Evolutionary conservation across 345 rosid species (phyloP).

Genomic region (Bruguiera parviflora): DNA sequence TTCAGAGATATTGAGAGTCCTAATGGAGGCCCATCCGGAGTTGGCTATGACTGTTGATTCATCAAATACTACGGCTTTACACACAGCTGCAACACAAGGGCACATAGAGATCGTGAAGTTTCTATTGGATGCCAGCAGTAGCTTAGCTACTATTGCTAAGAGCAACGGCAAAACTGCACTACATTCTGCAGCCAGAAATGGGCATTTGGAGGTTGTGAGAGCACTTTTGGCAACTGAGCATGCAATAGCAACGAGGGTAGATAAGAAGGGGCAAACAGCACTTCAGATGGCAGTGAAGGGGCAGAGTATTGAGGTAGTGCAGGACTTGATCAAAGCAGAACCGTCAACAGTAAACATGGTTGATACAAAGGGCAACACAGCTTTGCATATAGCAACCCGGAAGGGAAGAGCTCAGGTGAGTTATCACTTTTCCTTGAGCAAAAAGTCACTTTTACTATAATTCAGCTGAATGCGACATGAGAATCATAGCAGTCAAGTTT

Average conservation of each 20-base stretch:
- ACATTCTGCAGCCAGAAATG: slow-evolving; percentile 91
- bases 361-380: slow-evolving; percentile 72
- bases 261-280: slow-evolving; percentile 91
- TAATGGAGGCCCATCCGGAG: slow-evolving; percentile 76
- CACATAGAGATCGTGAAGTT: slow-evolving; percentile 70
- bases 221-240: slow-evolving; percentile 63
- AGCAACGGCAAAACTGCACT: slow-evolving; percentile 91
- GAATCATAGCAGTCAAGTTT: too few species aligned
- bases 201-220: slow-evolving; percentile 70
- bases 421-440: neutral
- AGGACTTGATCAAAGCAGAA: slow-evolving; percentile 59
- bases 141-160: slow-evolving; percentile 72
- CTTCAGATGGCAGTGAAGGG: slow-evolving; percentile 98
- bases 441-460: neutral
- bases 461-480: neutral
- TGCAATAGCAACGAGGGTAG: slow-evolving; percentile 52
- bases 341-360: slow-evolving; percentile 57
- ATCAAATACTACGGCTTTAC: slow-evolving; percentile 81
- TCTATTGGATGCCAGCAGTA: slow-evolving; percentile 66
- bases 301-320: slow-evolving; percentile 58
- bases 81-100: slow-evolving; percentile 89
- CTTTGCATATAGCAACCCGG: slow-evolving; percentile 73
- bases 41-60: slow-evolving; percentile 92
- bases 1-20: slow-evolving; percentile 62
- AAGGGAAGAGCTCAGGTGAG: slow-evolving; percentile 81